These are phyloP conservation scores for Hypoxylon sp. DNA, from an alignment of 2,329 filamentous ascomycete genomes.

Conservation along the genomic window DNA sequence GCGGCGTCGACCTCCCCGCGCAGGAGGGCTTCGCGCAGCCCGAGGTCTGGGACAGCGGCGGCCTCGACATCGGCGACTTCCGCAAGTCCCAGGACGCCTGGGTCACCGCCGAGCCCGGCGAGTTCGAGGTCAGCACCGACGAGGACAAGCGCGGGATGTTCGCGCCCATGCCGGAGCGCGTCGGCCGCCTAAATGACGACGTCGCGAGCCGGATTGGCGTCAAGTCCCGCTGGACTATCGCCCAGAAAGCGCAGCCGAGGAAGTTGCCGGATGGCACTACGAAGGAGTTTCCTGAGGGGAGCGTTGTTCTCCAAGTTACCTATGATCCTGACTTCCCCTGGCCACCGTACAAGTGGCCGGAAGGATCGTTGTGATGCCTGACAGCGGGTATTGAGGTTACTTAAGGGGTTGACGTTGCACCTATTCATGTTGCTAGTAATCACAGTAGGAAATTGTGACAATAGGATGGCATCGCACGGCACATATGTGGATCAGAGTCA, in stretches of 20 bases:
- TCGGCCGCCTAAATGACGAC: conserved; percentile 21
- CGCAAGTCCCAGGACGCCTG: conserved; percentile 9
- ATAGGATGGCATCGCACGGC: too few relatives aligned
- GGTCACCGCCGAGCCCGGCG: conserved; percentile 39
- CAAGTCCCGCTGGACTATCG: background rate
- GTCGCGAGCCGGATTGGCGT: conserved; percentile 15
- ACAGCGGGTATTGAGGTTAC: background rate
- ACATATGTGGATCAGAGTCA: too few relatives aligned
- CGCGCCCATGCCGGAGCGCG: conserved; percentile 7
- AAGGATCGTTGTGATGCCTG: conserved; percentile 26
- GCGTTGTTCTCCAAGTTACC: conserved; percentile 32
- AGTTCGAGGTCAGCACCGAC: conserved; percentile 44
- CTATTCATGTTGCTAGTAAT: too few relatives aligned
- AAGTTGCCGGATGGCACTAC: conserved; percentile 35
- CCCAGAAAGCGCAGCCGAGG: conserved; percentile 3
- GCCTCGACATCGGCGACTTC: conserved; percentile 29
- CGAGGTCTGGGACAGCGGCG: conserved; percentile 18
- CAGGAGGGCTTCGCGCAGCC: conserved; percentile 33
- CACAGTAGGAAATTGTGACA: too few relatives aligned
- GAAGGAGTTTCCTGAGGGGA: conserved; percentile 43
- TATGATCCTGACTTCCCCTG: conserved; percentile 42
- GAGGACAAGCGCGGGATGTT: conserved; percentile 7
- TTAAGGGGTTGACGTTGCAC: background rate
- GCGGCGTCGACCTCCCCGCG: conserved; percentile 38
- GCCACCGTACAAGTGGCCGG: conserved; percentile 36